Evolutionary conservation across 768 basidiomycete genomes (phyloP).

Genomic region (Pleurotus giganteus): DNA sequence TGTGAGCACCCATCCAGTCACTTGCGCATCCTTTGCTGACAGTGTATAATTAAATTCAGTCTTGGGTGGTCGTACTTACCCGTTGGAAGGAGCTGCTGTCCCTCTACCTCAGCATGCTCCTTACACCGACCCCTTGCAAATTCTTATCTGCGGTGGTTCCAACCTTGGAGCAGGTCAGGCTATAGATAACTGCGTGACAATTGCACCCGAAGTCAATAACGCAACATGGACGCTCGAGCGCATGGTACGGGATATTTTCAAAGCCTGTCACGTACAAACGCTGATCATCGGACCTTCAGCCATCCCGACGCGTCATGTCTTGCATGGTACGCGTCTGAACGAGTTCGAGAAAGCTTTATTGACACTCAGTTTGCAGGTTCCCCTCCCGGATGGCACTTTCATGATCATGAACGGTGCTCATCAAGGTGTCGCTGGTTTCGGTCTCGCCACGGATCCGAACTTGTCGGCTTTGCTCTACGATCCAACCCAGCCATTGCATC

Average conservation of each 20-base stretch:
- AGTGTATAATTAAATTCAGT: slow-evolving; percentile 27
- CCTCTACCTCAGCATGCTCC: slow-evolving; percentile 70
- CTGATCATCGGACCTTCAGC: slow-evolving; percentile 33
- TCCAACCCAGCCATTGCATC: slow-evolving; percentile 41
- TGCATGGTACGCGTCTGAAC: slow-evolving; percentile 44
- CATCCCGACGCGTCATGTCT: slow-evolving; percentile 72
- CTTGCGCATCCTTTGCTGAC: not conserved
- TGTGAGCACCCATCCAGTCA: slow-evolving; percentile 29
- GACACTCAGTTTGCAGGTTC: slow-evolving; percentile 10
- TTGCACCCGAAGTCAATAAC: slow-evolving; percentile 59
- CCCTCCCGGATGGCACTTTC: slow-evolving; percentile 58
- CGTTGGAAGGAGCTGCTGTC: slow-evolving; percentile 69
- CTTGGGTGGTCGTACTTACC: slow-evolving; percentile 75
- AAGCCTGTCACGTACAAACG: not conserved
- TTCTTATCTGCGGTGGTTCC: slow-evolving; percentile 78
- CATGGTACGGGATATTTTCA: slow-evolving; percentile 51
- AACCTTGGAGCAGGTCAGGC: slow-evolving; percentile 49
- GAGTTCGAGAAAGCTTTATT: not conserved
- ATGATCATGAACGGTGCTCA: slow-evolving; percentile 59
- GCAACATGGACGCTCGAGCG: slow-evolving; percentile 72
- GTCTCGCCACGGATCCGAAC: slow-evolving; percentile 48
- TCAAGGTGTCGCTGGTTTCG: slow-evolving; percentile 55
- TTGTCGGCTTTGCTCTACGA: slow-evolving; percentile 52
- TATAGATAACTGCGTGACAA: slow-evolving; percentile 71
- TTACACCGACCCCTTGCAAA: slow-evolving; percentile 67